Percentiles rank a stretch among this genome's conserved stretches.
phyloP scores from a whole-genome alignment of 2,329 filamentous ascomycete species.

The Trichophyton mentagrophytes region DNA sequence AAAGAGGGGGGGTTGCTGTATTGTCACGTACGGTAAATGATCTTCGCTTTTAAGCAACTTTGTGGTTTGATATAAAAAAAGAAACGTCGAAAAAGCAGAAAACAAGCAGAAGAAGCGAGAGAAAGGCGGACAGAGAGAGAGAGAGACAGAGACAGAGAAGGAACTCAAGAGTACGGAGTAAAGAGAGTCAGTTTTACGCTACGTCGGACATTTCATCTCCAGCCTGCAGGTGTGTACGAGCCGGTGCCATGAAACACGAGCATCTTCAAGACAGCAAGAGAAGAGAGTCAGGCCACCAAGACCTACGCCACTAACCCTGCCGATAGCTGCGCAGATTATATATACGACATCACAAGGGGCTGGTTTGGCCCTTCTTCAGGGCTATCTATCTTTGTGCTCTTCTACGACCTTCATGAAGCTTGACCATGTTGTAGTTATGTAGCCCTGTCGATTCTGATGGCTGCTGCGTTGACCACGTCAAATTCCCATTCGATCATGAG shows the following conservation, averaged over 20 bases:
- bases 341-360: neutral
- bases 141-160: neutral
- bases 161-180: too few relatives aligned
- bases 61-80: neutral
- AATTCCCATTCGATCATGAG: constrained; percentile 1
- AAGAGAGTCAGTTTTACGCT: too few relatives aligned
- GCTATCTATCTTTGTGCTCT: neutral
- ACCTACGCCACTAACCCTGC: neutral
- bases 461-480: neutral
- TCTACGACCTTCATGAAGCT: neutral
- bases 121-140: neutral
- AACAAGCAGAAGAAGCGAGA: neutral
- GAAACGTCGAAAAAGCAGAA: neutral
- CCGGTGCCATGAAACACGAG: constrained; percentile 1
- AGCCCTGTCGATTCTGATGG: neutral
- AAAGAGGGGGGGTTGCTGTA: neutral
- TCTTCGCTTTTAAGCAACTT: neutral
- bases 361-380: neutral
- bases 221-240: neutral
- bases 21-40: neutral
- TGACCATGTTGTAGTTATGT: too few relatives aligned
- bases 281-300: neutral
- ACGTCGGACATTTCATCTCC: neutral
- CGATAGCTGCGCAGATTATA: neutral
- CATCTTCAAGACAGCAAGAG: neutral